Conservation (phyloP, 768 basidiomycete genomes). For the Rhizopogon vesiculosus region DNA sequence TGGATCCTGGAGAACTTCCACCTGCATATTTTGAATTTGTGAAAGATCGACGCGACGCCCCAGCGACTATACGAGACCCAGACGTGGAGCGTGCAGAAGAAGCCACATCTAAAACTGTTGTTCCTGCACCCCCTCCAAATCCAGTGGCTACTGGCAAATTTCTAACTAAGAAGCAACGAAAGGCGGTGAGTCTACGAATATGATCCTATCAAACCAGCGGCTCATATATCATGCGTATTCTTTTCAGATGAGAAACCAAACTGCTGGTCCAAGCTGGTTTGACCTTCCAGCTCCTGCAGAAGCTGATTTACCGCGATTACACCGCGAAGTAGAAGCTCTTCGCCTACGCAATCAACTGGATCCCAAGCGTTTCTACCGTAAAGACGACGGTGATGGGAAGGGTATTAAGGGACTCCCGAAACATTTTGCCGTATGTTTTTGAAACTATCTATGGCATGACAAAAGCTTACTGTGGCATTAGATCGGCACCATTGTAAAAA, state of each 20-base stretch:
- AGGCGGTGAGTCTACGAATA: slow-evolving; percentile 47
- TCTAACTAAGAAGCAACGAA: slow-evolving; percentile 68
- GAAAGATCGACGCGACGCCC: slow-evolving; percentile 35
- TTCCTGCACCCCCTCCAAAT: slow-evolving; percentile 58
- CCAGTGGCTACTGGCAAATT: slow-evolving; percentile 62
- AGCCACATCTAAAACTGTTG: slow-evolving; percentile 42
- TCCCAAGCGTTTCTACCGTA: slow-evolving; percentile 87
- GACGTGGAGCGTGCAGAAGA: slow-evolving; percentile 51
- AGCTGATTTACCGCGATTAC: slow-evolving; percentile 70
- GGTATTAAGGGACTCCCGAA: slow-evolving; percentile 84
- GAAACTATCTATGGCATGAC: neutral
- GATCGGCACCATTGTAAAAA: slow-evolving; percentile 77
- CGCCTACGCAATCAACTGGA: slow-evolving; percentile 85
- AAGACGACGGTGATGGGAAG: slow-evolving; percentile 81
- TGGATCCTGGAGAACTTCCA: slow-evolving; percentile 66
- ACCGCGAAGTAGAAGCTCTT: slow-evolving; percentile 85
- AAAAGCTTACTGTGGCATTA: slow-evolving; percentile 21
- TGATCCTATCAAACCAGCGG: neutral
- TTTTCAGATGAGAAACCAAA: slow-evolving; percentile 58
- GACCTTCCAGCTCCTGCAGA: slow-evolving; percentile 81
- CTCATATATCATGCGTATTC: neutral
- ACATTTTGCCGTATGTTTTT: slow-evolving; percentile 73
- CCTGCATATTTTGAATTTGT: slow-evolving; percentile 58
- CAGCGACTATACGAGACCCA: slow-evolving; percentile 53
- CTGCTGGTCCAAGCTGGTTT: slow-evolving; percentile 82